phyloP scores from a whole-genome alignment of 2,329 filamentous ascomycete species.

The Aspergillus novofumigatus region DNA sequence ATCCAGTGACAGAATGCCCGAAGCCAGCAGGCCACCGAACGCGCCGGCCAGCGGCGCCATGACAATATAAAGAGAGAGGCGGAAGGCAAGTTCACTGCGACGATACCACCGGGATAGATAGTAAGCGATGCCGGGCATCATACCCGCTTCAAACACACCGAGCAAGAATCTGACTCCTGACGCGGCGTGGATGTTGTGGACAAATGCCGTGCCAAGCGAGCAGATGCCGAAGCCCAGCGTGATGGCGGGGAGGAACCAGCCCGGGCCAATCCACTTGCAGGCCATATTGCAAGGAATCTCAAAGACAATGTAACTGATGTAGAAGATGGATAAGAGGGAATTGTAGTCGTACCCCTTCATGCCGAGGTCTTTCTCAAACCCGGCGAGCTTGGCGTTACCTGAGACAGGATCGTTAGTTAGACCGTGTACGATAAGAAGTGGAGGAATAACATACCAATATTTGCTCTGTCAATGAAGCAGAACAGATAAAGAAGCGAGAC shows the following conservation, averaged over 20 bases:
- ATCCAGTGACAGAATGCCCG: constrained; percentile 58
- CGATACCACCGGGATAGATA: constrained; percentile 70
- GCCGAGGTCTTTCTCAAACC: constrained; percentile 58
- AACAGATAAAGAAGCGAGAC: constrained; percentile 66
- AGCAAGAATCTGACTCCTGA: constrained; percentile 64
- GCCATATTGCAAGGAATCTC: constrained; percentile 65
- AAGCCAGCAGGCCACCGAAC: constrained; percentile 65
- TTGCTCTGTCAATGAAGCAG: constrained; percentile 71
- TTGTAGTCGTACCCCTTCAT: constrained; percentile 66
- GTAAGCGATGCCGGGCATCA: constrained; percentile 71
- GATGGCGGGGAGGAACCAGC: constrained; percentile 64
- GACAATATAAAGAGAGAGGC: constrained; percentile 65
- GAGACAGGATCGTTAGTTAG: not conserved
- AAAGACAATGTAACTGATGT: constrained; percentile 68
- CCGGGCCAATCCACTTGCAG: constrained; percentile 68
- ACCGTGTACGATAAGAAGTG: not conserved
- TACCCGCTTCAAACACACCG: constrained; percentile 67
- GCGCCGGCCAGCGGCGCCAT: constrained; percentile 67
- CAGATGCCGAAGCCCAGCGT: constrained; percentile 60
- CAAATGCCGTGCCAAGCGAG: constrained; percentile 64
- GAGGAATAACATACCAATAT: constrained; percentile 52
- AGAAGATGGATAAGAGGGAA: constrained; percentile 63
- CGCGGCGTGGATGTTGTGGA: constrained; percentile 49
- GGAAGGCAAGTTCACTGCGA: constrained; percentile 63
- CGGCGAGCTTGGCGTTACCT: constrained; percentile 67